Evolutionary conservation across 2,329 filamentous ascomycete genomes (phyloP).

Genomic region (Colletotrichum liaoningense): DNA sequence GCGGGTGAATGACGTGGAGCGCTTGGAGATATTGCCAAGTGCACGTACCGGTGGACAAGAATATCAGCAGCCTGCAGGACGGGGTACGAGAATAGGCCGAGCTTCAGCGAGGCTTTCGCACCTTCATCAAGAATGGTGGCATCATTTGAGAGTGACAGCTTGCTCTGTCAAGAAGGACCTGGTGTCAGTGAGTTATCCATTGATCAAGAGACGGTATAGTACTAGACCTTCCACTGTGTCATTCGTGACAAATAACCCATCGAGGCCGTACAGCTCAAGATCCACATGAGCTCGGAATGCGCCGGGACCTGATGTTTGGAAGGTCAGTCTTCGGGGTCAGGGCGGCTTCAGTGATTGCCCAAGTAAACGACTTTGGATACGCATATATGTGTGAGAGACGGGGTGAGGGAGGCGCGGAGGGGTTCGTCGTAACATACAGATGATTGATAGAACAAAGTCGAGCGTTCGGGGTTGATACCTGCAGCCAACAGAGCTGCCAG

Average conservation of each 20-base stretch:
- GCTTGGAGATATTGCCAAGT: not conserved
- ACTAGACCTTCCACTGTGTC: constrained; percentile 95
- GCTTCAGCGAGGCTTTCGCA: constrained; percentile 74
- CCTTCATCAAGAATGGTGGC: constrained; percentile 68
- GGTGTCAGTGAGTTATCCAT: not conserved
- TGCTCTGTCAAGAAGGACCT: constrained; percentile 66
- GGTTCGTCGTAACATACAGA: constrained; percentile 51
- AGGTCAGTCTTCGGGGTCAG: not conserved
- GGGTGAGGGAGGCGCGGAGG: not conserved
- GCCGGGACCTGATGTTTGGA: constrained; percentile 68
- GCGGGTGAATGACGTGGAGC: not conserved
- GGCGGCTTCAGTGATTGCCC: not conserved
- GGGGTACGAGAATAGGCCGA: constrained; percentile 95
- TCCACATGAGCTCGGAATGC: constrained; percentile 96
- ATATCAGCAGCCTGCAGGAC: constrained; percentile 96
- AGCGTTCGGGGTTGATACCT: constrained; percentile 82
- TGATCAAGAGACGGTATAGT: not conserved
- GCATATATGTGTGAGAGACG: not conserved
- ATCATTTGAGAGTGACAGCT: constrained; percentile 73
- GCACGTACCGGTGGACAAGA: constrained; percentile 77
- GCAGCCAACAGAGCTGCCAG: constrained; percentile 86
- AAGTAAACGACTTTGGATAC: not conserved
- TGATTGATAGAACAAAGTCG: constrained; percentile 85
- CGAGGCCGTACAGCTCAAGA: constrained; percentile 89
- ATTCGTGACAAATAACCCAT: constrained; percentile 97